Evolutionary conservation across 2,329 filamentous ascomycete species (phyloP).

Genomic region (Drechslerella dactyloides): DNA sequence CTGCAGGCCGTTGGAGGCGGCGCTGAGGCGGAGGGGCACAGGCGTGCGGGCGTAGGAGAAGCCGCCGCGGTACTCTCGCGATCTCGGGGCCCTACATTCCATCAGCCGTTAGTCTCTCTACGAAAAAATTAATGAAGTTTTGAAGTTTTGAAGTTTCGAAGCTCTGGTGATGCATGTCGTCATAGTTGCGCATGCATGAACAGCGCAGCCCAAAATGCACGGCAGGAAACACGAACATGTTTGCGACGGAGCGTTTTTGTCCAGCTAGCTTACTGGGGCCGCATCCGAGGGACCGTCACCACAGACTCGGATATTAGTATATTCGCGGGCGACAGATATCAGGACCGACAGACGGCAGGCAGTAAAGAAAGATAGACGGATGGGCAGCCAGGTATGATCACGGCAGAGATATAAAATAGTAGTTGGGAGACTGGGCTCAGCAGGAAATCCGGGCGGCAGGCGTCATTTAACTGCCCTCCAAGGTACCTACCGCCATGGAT

Average conservation of each 20-base stretch:
- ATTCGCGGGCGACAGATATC: no score
- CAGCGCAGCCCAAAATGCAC: neutral
- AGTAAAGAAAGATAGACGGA: no score
- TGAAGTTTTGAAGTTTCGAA: slow-evolving; percentile 4
- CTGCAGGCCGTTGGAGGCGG: slow-evolving; percentile 50
- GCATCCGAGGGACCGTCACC: no score
- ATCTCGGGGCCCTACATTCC: slow-evolving; percentile 37
- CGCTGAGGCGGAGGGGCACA: slow-evolving; percentile 38
- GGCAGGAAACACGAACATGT: neutral
- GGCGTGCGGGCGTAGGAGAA: slow-evolving; percentile 20
- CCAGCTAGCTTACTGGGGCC: no score
- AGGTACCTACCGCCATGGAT: no score
- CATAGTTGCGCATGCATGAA: neutral
- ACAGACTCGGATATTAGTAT: no score
- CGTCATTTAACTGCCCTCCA: neutral
- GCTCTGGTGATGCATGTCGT: neutral
- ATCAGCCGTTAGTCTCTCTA: slow-evolving; percentile 11
- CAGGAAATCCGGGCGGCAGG: no score
- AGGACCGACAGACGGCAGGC: no score
- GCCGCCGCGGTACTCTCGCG: slow-evolving; percentile 24
- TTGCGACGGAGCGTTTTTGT: neutral
- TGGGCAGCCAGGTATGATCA: no score
- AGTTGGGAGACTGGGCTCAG: no score
- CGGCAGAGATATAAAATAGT: no score
- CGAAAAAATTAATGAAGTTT: neutral